Base-by-base conservation (phyloP, 1,284 basidiomycete species). In the Ustanciosporium gigantosporum region DNA sequence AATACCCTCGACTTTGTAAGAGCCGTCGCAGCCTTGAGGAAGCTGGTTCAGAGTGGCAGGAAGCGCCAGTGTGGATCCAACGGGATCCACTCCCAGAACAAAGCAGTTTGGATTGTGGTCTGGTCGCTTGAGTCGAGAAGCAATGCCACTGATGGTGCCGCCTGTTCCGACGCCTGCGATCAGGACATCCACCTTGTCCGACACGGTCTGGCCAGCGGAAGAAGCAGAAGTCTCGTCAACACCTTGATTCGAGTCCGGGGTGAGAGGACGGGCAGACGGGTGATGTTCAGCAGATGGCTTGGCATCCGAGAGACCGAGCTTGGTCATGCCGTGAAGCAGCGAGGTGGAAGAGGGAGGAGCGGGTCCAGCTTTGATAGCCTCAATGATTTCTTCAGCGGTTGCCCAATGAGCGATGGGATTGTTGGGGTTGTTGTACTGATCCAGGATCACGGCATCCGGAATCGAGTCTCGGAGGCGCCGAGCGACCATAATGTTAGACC, bases 151-250 rank as follows among this genome's bases (percentile, higher is more conserved):
- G 57, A 98, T 82, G 0, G 94, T 96, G 8, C 94, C 94, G 23
- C 94, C 94, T 1, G 94, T 98, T 7, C 94, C 94, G 9, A 92
- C 90, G 5, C 91, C 87, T 5, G 87, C 89, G n/a, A 95, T 79
- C 32, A 97, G 81, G 0, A 86, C 87, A 71, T 93, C 88, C 19
- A 96, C 88, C 71, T 68, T 48, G 51, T 48, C 45, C 24, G 55
- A 61, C 24, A 40, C 43, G 27, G 53, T 35, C 24, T 27, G 39
- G n/a, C n/a, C n/a, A n/a, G n/a, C n/a, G 27, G 46, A 40, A 17
- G 61, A 46, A 27, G 45, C 53, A 36, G 37, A 41, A 31, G 29
- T n/a, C 25, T 49, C 60, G 43, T 61, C 52, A n/a, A 40, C 48
- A 31, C 51, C 56, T 16, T 46, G 64, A 50, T 47, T 66, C 41